Evolutionary conservation across 345 rosid species (phyloP).

Genomic region (Acer campestre): DNA sequence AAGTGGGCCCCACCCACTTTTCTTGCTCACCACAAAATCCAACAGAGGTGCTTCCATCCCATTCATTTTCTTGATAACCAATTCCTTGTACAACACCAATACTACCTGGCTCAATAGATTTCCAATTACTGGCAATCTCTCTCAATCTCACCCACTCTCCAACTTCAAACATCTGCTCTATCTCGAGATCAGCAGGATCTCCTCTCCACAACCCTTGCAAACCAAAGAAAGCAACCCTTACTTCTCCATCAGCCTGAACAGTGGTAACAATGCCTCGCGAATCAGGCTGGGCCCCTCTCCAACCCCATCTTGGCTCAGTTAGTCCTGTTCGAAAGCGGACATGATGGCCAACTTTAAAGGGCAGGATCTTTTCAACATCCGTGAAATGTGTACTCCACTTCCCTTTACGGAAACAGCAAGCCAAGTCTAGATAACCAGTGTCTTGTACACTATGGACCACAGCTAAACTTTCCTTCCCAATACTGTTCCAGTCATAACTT

Average conservation of each 20-base stretch:
- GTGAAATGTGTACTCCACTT: constrained; percentile 74
- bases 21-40: constrained; percentile 95
- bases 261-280: constrained; percentile 79
- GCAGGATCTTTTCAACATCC: constrained; percentile 82
- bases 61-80: constrained; percentile 74
- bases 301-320: constrained; percentile 94
- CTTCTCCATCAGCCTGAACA: constrained; percentile 95
- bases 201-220: constrained; percentile 88
- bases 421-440: constrained; percentile 82
- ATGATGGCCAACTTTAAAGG: constrained; percentile 84
- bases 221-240: constrained; percentile 80
- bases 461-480: constrained; percentile 90
- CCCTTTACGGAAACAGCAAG: constrained; percentile 95
- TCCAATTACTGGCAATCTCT: constrained; percentile 67
- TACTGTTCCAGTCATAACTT: constrained; percentile 89
- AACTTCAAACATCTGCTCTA: constrained; percentile 73
- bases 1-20: constrained; percentile 79
- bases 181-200: constrained; percentile 90
- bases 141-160: constrained; percentile 92
- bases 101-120: constrained; percentile 77
- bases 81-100: constrained; percentile 88
- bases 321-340: constrained; percentile 79
- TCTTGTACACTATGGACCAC: constrained; percentile 93
- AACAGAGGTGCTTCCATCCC: constrained; percentile 79
- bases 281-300: constrained; percentile 83